A percentile compares a stretch with the other conserved stretches of the same genome.
phyloP scores from a whole-genome alignment of 371 early-diverging fungal genomes.

The Mucor piriformis region DNA sequence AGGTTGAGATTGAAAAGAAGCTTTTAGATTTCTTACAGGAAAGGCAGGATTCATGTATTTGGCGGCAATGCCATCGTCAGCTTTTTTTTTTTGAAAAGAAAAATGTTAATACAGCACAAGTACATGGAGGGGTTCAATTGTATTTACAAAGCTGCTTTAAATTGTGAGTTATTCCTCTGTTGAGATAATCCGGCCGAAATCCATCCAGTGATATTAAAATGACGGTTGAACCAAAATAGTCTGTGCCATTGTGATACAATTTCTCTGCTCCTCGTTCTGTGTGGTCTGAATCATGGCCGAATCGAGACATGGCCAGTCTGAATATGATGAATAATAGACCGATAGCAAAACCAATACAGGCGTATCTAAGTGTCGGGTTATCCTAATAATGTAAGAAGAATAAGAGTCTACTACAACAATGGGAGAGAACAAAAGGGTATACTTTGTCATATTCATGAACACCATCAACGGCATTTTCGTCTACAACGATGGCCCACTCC shows the following conservation, averaged over 20 bases:
- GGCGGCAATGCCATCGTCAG: conserved; percentile 54
- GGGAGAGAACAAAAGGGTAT: too few relatives aligned
- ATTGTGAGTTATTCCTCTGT: conserved; percentile 73
- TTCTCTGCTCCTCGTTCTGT: conserved; percentile 23
- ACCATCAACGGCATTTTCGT: conserved; percentile 10
- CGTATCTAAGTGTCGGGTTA: conserved; percentile 17
- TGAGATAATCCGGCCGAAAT: conserved; percentile 83
- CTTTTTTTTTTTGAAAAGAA: too few relatives aligned
- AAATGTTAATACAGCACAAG: too few relatives aligned
- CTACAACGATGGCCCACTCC: conserved; percentile 20
- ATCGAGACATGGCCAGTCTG: conserved; percentile 23
- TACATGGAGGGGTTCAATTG: neutral
- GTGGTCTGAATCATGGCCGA: conserved; percentile 13
- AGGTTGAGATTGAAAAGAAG: neutral
- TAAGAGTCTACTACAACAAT: too few relatives aligned
- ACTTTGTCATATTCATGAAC: conserved; percentile 8
- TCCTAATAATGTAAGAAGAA: conserved; percentile 10
- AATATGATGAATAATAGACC: conserved; percentile 35
- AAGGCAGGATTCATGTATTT: conserved; percentile 77
- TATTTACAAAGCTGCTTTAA: conserved; percentile 60
- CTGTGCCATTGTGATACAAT: conserved; percentile 65
- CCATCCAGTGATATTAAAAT: conserved; percentile 94
- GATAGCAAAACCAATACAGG: conserved; percentile 22
- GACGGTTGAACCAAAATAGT: conserved; percentile 73
- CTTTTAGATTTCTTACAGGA: too few relatives aligned